Evolutionary conservation across 306 rosid genomes (phyloP).

Genomic region (Cercis canadensis): DNA sequence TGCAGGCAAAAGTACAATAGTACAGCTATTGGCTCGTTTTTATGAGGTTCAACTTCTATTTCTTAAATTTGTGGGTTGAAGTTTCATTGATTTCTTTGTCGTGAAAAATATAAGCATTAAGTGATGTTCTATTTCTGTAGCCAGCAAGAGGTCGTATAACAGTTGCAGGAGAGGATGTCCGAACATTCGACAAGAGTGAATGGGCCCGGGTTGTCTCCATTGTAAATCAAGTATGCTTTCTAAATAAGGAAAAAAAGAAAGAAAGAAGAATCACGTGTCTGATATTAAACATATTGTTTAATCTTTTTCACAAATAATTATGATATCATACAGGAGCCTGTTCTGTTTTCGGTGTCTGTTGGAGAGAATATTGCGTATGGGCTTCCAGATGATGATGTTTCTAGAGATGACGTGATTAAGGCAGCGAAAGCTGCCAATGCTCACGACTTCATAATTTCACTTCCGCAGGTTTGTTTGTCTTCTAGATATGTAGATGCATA

Average conservation of each 20-base stretch:
- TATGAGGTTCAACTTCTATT: conserved; percentile 75
- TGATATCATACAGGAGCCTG: conserved; percentile 75
- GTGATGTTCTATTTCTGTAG: conserved; percentile 53
- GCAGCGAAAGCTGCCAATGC: conserved; percentile 99
- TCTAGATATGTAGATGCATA: conserved; percentile 11
- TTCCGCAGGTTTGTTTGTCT: conserved; percentile 74
- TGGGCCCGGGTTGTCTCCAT: conserved; percentile 88
- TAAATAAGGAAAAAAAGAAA: background rate
- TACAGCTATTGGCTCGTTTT: conserved; percentile 90
- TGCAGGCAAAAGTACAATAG: conserved; percentile 94
- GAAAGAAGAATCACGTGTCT: conserved; percentile 5
- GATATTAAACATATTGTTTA: conserved; percentile 25
- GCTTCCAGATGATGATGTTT: conserved; percentile 90
- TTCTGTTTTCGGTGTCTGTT: conserved; percentile 90
- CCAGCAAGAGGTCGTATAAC: conserved; percentile 81
- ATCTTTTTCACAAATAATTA: conserved; percentile 24
- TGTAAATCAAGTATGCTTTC: conserved; percentile 78
- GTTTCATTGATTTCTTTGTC: conserved; percentile 29
- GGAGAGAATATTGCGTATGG: conserved; percentile 99
- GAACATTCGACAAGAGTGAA: conserved; percentile 92
- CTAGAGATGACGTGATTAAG: conserved; percentile 89
- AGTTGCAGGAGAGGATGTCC: conserved; percentile 88
- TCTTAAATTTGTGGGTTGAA: conserved; percentile 22
- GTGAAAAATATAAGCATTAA: conserved; percentile 31
- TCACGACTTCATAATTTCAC: conserved; percentile 91